These are phyloP conservation scores for Corylus americana DNA, from an alignment of 306 rosid species.

Conservation along the genomic window DNA sequence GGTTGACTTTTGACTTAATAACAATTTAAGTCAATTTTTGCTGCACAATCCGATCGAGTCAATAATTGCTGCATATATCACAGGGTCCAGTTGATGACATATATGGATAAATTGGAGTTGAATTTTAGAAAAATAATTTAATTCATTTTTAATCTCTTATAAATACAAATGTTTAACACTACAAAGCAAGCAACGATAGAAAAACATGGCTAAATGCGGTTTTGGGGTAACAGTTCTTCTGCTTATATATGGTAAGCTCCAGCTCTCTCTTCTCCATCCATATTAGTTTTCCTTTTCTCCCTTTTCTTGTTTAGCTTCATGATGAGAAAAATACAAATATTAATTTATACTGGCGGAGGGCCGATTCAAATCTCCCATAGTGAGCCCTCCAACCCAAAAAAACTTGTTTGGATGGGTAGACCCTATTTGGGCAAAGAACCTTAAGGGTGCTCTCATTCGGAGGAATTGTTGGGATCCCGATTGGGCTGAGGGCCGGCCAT, in stretches of 20 bases:
- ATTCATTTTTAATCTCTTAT: background rate
- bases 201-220: background rate
- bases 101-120: background rate
- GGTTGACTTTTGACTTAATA: too few relatives aligned
- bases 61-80: background rate
- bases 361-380: too few relatives aligned
- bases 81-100: background rate
- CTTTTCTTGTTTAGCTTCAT: background rate
- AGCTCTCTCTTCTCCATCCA: background rate
- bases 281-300: background rate
- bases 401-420: too few relatives aligned
- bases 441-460: too few relatives aligned
- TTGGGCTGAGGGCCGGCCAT: too few relatives aligned
- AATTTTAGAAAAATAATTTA: background rate
- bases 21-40: too few relatives aligned
- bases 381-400: too few relatives aligned
- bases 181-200: background rate
- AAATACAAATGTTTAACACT: background rate
- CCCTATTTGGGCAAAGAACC: too few relatives aligned
- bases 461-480: too few relatives aligned
- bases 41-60: background rate
- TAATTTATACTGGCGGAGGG: too few relatives aligned
- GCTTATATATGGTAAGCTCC: constrained; percentile 1
- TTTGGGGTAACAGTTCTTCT: background rate
- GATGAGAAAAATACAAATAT: background rate